Evolutionary conservation across 805 yeast genomes (phyloP), one percentile per base, ranked within the genome.

Genomic region (Candida ascalaphidarum): DNA sequence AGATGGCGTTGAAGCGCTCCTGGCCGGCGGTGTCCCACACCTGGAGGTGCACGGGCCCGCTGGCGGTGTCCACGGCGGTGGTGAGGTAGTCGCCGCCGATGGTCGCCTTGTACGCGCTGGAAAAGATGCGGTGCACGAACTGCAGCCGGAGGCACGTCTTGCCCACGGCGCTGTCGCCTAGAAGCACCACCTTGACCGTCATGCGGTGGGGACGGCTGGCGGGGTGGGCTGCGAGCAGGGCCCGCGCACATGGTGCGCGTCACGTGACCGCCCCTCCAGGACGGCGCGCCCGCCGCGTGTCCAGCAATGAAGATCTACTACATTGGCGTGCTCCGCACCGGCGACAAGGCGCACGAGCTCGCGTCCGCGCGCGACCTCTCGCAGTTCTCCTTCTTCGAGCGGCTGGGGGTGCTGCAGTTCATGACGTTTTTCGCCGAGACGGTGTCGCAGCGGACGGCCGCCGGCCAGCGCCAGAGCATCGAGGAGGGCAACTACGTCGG

Each of bases 351-450:
- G 12, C 55, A 84, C 25, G 95, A 85, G 56, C 68, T 92, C 29
- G 61, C 85, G 5, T 68, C 81, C 17, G 86, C 86, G 16, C 74
- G 81, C 44, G 96, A 92, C 49, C 68, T 92, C 35, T 69, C 85
- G 15, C 80, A 79, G 41, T 89, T 89, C 58, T 76, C 92, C 17
- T 92, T 83, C 58, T 92, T 92, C 55, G 96, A 89, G 61, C 70
- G 88, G 43, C 58, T 68, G 33, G 65, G 74, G 23, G 95, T 88
- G 16, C 77, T 81, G 13, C 96, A 89, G 57, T 89, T 92, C 59
- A 83, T 89, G 95, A 75, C 94, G 4, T 92, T 92, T 55, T 88
- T 92, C 58, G 72, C 94, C 15, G 83, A 77, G 46, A 92, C 98
- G 3, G 89, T 89, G 15, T 77, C 94, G 11, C 79, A 77, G 38